Conservation (phyloP, 139 green algal genomes). For the Tetradesmus lagerheimii region DNA sequence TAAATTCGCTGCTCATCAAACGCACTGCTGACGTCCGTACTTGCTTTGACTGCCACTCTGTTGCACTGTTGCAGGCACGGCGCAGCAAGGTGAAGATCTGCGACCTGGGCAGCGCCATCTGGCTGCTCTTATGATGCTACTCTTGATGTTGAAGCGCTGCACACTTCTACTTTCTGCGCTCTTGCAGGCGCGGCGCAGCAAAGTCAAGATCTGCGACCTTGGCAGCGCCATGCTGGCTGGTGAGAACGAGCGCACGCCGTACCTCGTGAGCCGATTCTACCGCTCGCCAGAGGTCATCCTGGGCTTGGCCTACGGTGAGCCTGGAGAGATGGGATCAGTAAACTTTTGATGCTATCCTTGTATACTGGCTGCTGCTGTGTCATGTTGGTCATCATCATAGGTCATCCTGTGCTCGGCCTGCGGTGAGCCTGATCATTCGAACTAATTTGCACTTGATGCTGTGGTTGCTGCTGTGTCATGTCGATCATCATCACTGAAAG, state of each 20-base stretch:
- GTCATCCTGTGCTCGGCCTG: constrained; percentile 97
- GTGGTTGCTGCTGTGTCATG: not conserved
- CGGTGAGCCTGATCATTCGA: no score
- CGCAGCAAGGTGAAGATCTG: constrained; percentile 74
- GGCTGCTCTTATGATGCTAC: not conserved
- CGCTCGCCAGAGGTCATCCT: constrained; percentile 96
- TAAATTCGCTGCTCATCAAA: no score
- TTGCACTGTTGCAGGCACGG: constrained; percentile 6
- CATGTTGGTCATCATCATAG: constrained; percentile 76
- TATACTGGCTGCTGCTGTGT: not conserved
- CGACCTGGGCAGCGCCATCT: constrained; percentile 97
- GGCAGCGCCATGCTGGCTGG: constrained; percentile 94
- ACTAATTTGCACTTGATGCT: no score
- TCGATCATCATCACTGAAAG: no score
- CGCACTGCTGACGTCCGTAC: no score
- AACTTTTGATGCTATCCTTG: no score
- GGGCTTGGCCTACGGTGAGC: constrained; percentile 92
- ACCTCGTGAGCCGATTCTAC: constrained; percentile 98
- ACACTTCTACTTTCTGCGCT: not conserved
- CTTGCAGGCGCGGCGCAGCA: constrained; percentile 40
- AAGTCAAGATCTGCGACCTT: constrained; percentile 91
- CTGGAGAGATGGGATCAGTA: no score
- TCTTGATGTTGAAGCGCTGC: not conserved
- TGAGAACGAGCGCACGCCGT: constrained; percentile 98
- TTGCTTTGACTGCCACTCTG: not conserved